A percentile compares a stretch with the other conserved stretches of the same genome.
Conservation (phyloP, 2,329 filamentous ascomycete genomes). For the Ambrosiella xylebori region DNA sequence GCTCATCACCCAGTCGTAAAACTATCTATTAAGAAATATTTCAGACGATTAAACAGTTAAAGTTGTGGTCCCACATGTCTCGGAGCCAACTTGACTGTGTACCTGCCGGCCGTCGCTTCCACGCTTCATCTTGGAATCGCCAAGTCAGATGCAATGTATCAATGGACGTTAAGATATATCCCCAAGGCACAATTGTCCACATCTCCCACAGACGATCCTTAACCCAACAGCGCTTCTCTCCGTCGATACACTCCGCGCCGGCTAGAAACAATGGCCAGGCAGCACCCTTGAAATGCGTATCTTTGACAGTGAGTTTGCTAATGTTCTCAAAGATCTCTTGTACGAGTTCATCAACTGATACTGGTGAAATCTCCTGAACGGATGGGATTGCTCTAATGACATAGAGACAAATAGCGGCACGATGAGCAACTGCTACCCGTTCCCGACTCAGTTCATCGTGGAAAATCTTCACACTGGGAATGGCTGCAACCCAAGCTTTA, state of each 20-base stretch:
- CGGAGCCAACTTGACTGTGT: constrained; percentile 24
- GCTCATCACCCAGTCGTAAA: neutral
- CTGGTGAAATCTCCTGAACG: constrained; percentile 21
- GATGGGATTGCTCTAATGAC: constrained; percentile 27
- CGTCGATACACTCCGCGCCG: constrained; percentile 35
- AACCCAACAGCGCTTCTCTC: constrained; percentile 32
- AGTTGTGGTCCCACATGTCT: constrained; percentile 26
- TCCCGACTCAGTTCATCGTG: constrained; percentile 26
- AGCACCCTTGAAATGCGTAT: constrained; percentile 40
- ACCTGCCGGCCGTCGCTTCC: constrained; percentile 7
- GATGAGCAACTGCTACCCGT: constrained; percentile 29
- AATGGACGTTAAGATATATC: constrained; percentile 32
- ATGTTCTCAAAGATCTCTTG: constrained; percentile 34
- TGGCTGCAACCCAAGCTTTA: constrained; percentile 24
- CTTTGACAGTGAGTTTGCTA: constrained; percentile 28
- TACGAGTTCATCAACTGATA: constrained; percentile 29
- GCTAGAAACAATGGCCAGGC: constrained; percentile 43
- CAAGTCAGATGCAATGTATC: constrained; percentile 32
- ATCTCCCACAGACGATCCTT: constrained; percentile 29
- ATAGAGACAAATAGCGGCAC: constrained; percentile 30
- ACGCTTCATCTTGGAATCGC: constrained; percentile 24
- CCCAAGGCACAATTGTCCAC: constrained; percentile 30
- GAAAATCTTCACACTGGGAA: constrained; percentile 21
- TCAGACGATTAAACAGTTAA: constrained; percentile 31
- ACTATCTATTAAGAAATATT: neutral